Conservation (phyloP, 148 eudicot genomes). For the Mesembryanthemum crystallinum region DNA sequence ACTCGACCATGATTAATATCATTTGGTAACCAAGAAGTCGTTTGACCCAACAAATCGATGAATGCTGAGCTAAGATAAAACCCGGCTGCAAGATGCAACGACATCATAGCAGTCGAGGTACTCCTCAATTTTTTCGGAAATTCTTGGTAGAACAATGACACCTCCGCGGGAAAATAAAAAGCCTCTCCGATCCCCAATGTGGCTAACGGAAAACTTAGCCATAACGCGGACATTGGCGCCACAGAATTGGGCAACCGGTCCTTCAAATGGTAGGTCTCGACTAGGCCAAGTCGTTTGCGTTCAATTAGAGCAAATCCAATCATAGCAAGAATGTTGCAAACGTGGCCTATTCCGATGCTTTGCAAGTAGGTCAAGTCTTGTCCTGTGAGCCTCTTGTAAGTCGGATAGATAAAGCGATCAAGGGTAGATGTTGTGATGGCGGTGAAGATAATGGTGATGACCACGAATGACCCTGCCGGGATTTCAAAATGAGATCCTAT, state of each 20-base stretch:
- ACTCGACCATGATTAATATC: conserved; percentile 39
- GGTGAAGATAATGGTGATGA: conserved; percentile 31
- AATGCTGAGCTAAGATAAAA: conserved; percentile 35
- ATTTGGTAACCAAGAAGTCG: conserved; percentile 37
- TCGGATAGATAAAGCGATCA: conserved; percentile 34
- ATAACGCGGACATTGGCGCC: conserved; percentile 33
- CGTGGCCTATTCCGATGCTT: conserved; percentile 38
- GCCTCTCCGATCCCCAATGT: conserved; percentile 37
- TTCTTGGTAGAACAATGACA: conserved; percentile 37
- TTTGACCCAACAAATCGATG: conserved; percentile 22
- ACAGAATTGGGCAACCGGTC: conserved; percentile 10
- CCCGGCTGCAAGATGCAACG: conserved; percentile 33
- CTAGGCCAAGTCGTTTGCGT: conserved; percentile 31
- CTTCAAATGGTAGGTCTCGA: background rate
- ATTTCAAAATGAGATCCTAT: conserved; percentile 33
- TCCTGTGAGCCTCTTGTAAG: conserved; percentile 32
- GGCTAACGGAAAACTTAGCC: conserved; percentile 30
- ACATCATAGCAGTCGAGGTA: conserved; percentile 33
- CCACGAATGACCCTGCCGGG: conserved; percentile 35
- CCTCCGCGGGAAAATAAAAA: conserved; percentile 29
- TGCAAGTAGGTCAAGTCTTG: conserved; percentile 29
- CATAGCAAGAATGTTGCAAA: conserved; percentile 33
- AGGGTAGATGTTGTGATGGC: conserved; percentile 36
- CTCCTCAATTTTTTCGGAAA: conserved; percentile 32
- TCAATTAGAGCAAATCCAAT: conserved; percentile 44